Evolutionary conservation across 2,329 filamentous ascomycete species (phyloP), one percentile per base, ranked within the genome.

Genomic region (Dothiorella sarmentorum): DNA sequence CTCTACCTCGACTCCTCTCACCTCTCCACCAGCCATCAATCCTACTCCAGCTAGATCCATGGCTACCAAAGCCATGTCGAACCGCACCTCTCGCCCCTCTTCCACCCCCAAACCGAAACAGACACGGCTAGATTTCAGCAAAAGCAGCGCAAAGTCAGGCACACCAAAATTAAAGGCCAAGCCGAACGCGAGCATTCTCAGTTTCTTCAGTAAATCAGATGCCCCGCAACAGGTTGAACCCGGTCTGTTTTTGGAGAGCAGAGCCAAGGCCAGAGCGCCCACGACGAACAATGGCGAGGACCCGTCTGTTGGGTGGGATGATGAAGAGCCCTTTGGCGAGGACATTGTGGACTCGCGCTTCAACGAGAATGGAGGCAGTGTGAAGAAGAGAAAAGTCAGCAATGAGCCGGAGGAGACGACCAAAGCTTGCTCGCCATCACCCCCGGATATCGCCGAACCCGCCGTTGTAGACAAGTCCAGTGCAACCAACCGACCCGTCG

Each of bases 181-280:
- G 56, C 69, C 72, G 18, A 82, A 82, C 63, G 74, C 75, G 45
- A 82, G 78, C 62, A 82, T 82, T 60, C 71, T 81, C 68, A 75
- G 72, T 47, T 82, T 82, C 66, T 82, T 82, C 71, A 80, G 79
- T 65, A 82, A 81, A 68, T 69, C 76, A 1, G 78, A 77, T 44
- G 70, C 74, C 47, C 71, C 73, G 22, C 44, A 38, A 17, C 24
- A 69, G 56, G 70, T 65, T 52, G 57, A 59, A 9, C 38, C 26
- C n/a, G 67, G 66, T 5, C 68, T 75, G 29, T 76, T 75, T 29
- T 17, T 74, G 17, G 65, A 71, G 29, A 71, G 71, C n/a, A 63
- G 65, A 40, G 66, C 66, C 1, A 43, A 29, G 18, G 2, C 7
- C 1, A 7, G 33, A 4, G 49, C 63, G 13, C 62, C 66, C 6